phyloP scores from a whole-genome alignment of 495 filamentous ascomycete species.

The Cetradonia linearis region DNA sequence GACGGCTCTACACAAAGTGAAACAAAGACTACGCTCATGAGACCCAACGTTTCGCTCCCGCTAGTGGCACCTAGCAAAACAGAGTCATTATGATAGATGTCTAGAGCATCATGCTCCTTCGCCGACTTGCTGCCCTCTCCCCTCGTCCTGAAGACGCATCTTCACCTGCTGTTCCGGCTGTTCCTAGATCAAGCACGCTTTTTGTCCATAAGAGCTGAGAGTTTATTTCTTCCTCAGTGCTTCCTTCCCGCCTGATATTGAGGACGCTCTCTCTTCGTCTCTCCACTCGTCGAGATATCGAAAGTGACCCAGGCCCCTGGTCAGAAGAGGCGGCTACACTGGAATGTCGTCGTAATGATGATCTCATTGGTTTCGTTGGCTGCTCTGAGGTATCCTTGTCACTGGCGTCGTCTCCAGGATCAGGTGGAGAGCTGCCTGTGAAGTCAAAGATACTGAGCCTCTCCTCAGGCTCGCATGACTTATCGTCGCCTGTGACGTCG shows the following conservation, averaged over 20 bases:
- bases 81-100: not conserved
- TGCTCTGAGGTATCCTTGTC: conserved; percentile 14
- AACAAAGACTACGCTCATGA: conserved; percentile 1
- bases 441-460: conserved; percentile 21
- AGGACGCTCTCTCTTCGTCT: conserved; percentile 12
- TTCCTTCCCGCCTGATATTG: conserved; percentile 20
- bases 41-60: not conserved
- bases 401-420: not conserved
- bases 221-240: conserved; percentile 20
- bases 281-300: conserved; percentile 14
- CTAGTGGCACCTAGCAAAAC: not conserved
- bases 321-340: conserved; percentile 18
- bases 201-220: conserved; percentile 12
- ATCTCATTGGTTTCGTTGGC: conserved; percentile 6
- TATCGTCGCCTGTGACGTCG: not conserved
- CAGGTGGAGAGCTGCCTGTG: conserved; percentile 19
- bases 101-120: conserved; percentile 46
- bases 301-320: conserved; percentile 11
- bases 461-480: conserved; percentile 3
- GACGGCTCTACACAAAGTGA: conserved; percentile 1
- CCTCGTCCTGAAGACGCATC: conserved; percentile 12
- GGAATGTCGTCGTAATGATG: conserved; percentile 23
- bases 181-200: conserved; percentile 16
- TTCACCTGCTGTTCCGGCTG: not conserved
- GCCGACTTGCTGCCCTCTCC: conserved; percentile 33